Evolutionary conservation across 2,329 filamentous ascomycete species (phyloP), one percentile per base, ranked within the genome.

Genomic region (Orbilia javanica): DNA sequence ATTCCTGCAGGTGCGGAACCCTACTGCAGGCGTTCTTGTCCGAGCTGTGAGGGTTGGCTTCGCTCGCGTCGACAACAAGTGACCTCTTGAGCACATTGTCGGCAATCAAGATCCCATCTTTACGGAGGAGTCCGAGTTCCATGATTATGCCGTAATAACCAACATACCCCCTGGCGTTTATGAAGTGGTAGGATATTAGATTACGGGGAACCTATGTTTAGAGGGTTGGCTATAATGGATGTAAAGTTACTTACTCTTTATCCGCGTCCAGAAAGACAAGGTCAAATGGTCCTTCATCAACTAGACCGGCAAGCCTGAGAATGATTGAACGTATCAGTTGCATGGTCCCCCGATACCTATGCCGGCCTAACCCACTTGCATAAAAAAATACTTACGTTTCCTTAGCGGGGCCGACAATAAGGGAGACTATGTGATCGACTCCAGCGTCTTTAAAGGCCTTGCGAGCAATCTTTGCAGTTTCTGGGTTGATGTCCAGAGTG

Each of bases 61-160:
- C 55, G 7, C 73, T 52, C 36, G 31, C 20, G 4, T 86, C 84
- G 44, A 86, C 87, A 2, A 89, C 86, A 11, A 87, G 83, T 5
- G 85, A 87, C 5, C 84, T 82, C 1, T 86, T 86, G 27, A 89
- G 84, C 48, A 87, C 85, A 71, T 89, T 89, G 81, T 89, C 88
- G 0, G 86, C 87, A 13, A 89, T 83, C 75, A 89, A 86, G 70
- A 89, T 82, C 0, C 87, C 87, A 6, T 86, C 87, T 7, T 84
- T 82, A 0, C 85, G 84, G 44, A 89, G 84, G 27, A 89, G 84
- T 5, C 79, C 73, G 5, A 74, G 66, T 8, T 78, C 71, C 39
- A 82, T 63, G 27, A 80, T 65, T 2, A 44, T 75, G 7, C 80
- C 63, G 25, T 80, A 73, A 25, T 80, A 81, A 4, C 64, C 31